Conservation (phyloP, 768 basidiomycete genomes). For the Podaxis carcinomalis region DNA sequence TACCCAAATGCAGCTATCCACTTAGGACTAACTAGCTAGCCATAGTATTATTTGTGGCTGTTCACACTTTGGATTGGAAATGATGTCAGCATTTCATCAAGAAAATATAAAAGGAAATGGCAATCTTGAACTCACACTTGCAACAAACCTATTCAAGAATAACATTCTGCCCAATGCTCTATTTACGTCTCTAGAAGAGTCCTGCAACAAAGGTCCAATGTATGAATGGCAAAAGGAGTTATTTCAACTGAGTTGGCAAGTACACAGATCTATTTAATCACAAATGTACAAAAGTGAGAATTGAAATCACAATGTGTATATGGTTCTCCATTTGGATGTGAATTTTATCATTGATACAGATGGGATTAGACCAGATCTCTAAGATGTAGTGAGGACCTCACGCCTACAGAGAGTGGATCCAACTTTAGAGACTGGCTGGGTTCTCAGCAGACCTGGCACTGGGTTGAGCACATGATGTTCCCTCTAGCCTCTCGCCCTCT, state of each 20-base stretch:
- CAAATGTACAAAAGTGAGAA: background rate
- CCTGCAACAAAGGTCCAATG: background rate
- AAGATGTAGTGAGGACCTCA: background rate
- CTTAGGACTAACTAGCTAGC: too few species aligned
- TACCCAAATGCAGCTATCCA: too few species aligned
- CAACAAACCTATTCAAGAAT: too few species aligned
- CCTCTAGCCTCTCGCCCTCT: constrained; percentile 33
- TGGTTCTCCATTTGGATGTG: too few species aligned
- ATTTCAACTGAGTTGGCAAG: background rate
- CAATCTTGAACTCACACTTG: too few species aligned
- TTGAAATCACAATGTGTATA: background rate
- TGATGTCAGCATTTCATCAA: too few species aligned
- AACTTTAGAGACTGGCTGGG: background rate
- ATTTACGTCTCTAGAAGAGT: too few species aligned
- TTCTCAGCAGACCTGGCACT: background rate
- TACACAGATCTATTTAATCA: background rate
- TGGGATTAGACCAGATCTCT: background rate
- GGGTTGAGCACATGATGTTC: background rate
- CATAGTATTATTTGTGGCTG: too few species aligned
- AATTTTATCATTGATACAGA: background rate
- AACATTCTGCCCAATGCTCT: too few species aligned
- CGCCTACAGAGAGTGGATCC: background rate
- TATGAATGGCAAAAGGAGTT: background rate
- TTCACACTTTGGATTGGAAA: too few species aligned
- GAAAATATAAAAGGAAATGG: too few species aligned